Percentiles rank a stretch among this genome's conserved stretches.
These are phyloP conservation scores for Ogataea pini DNA, from an alignment of 805 yeast species.

Conservation along the genomic window DNA sequence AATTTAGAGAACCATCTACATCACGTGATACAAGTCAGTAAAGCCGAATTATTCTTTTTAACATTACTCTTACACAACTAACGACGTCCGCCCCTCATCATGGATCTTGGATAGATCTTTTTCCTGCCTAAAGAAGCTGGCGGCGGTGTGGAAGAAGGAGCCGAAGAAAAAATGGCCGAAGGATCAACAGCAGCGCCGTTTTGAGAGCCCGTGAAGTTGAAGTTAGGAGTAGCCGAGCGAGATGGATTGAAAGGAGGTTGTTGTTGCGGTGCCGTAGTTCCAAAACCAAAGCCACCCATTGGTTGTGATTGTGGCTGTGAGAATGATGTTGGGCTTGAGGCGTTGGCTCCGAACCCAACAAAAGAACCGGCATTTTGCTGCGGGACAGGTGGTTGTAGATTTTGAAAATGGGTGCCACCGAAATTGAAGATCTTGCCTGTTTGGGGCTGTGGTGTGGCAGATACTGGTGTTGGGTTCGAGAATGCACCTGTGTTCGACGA, in stretches of 20 bases:
- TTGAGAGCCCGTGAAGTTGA: constrained; percentile 34
- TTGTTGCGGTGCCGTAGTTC: constrained; percentile 8
- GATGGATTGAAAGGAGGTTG: constrained; percentile 24
- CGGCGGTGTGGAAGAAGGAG: constrained; percentile 26
- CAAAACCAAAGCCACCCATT: constrained; percentile 9
- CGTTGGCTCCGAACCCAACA: constrained; percentile 6
- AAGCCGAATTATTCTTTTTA: not conserved
- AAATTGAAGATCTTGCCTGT: constrained; percentile 22
- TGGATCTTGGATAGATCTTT: constrained; percentile 23
- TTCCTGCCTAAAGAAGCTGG: constrained; percentile 19
- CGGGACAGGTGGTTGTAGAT: constrained; percentile 12
- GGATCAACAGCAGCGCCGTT: constrained; percentile 30
- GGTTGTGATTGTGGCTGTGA: constrained; percentile 6
- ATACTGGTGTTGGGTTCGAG: constrained; percentile 8
- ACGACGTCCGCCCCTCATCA: constrained; percentile 23
- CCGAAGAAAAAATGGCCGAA: constrained; percentile 28
- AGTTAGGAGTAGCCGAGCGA: constrained; percentile 33
- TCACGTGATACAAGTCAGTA: not conserved
- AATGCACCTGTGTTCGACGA: constrained; percentile 2
- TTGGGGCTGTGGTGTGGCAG: constrained; percentile 20
- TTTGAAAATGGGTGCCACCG: constrained; percentile 13
- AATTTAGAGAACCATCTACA: not conserved
- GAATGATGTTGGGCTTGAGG: not conserved
- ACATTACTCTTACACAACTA: constrained; percentile 2
- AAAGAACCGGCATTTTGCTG: constrained; percentile 12